These are phyloP conservation scores for Cordyceps tenuipes DNA, from an alignment of 2,329 filamentous ascomycete genomes.

Conservation along the genomic window DNA sequence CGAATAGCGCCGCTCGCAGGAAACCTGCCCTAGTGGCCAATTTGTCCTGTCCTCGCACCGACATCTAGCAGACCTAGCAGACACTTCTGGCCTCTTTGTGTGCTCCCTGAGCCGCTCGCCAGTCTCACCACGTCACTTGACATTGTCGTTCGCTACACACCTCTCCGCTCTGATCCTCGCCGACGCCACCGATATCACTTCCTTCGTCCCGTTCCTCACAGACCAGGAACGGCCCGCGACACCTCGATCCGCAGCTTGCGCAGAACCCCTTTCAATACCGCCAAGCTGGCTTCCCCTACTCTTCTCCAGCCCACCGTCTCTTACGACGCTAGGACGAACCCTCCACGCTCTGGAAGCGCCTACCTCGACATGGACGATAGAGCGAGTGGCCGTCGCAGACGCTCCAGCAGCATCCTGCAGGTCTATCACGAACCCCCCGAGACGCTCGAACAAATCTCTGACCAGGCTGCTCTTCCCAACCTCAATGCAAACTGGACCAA, in stretches of 20 bases:
- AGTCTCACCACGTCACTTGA: neutral
- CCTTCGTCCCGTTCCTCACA: neutral
- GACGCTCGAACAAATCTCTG: constrained; percentile 94
- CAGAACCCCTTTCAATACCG: constrained; percentile 53
- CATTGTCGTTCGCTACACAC: constrained; percentile 3
- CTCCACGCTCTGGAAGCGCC: constrained; percentile 50
- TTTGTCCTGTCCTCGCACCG: neutral
- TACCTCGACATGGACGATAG: constrained; percentile 53
- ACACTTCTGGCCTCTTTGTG: neutral
- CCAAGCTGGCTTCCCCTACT: constrained; percentile 90
- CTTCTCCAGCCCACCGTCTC: constrained; percentile 83
- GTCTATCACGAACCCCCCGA: constrained; percentile 96
- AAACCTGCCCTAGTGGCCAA: neutral
- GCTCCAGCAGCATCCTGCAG: constrained; percentile 85
- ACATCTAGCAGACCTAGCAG: neutral
- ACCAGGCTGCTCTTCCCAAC: constrained; percentile 90
- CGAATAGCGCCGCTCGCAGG: neutral
- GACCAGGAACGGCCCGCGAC: neutral
- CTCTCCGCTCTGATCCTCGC: neutral
- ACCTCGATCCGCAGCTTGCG: neutral
- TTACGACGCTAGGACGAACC: constrained; percentile 75
- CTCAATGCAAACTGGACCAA: constrained; percentile 99
- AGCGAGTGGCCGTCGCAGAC: constrained; percentile 69
- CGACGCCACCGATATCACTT: neutral
- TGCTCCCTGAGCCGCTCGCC: neutral